Evolutionary conservation across 371 early-diverging fungal species (phyloP), one percentile per base, ranked within the genome.

Genomic region (Batrachochytrium dendrobatidis): DNA sequence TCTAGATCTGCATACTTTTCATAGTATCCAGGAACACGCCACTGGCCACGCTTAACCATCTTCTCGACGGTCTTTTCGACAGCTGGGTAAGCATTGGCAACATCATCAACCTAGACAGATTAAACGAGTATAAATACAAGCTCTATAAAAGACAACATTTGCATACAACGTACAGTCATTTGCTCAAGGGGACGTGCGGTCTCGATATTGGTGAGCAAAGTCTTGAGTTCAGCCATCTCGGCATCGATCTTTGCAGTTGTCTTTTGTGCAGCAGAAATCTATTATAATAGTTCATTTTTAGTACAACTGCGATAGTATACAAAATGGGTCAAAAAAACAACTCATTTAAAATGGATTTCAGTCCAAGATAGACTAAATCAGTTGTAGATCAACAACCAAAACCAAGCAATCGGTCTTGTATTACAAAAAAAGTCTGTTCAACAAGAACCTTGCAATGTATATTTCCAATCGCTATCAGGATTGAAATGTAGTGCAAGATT

Each of bases 171-270:
- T 79, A 93, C 93, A n/a, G 92, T 94, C 56, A 94, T 82, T 70
- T 94, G 86, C 58, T 94, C 92, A 59, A 95, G 81, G 55, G 97
- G 97, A 62, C 97, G 86, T 49, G 97, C 90, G 55, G 78, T 77
- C 72, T 95, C 90, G 66, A 96, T 96, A 86, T 95, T 90, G 71
- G 73, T 83, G 59, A 95, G 79, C 46, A 95, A 91, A 57, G 85
- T 89, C 63, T 89, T 81, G 56, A 96, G 86, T 61, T 94, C 93
- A 58, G 79, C 77, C 58, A 96, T 80, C 74, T 94, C 93, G 18
- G 72, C 77, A 71, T 87, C 85, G 65, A 94, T 84, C 82, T 89
- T 88, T 65, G 80, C 69, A 59, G 85, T 88, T 32, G 94, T 93
- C 58, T 78, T 78, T 79, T 90, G 73, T 63, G 97, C 97, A 54